Conservation (phyloP, 768 basidiomycete species). For the Trametes gibbosa region DNA sequence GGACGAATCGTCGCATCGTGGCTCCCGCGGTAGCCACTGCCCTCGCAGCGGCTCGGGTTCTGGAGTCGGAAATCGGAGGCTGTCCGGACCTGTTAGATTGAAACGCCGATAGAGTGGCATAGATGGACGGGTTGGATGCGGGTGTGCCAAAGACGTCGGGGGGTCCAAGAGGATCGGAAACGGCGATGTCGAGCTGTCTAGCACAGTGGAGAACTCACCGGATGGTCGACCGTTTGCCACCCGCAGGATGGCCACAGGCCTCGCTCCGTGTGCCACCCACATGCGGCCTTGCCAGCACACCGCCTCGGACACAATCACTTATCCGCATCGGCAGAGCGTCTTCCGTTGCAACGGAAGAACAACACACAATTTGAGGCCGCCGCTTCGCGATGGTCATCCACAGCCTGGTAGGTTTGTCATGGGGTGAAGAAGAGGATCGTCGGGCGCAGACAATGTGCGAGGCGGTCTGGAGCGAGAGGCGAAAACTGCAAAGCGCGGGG, state of each 20-base stretch:
- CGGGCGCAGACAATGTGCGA: constrained; percentile 2
- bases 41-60: neutral
- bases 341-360: constrained; percentile 1
- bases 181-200: neutral
- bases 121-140: neutral
- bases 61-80: neutral
- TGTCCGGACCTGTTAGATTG: neutral
- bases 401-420: constrained; percentile 2
- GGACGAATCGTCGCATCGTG: neutral
- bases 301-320: constrained; percentile 5
- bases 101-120: neutral
- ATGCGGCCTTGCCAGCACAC: constrained; percentile 8
- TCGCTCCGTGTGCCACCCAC: constrained; percentile 10
- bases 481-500: constrained; percentile 5
- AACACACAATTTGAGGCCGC: neutral
- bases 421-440: constrained; percentile 7
- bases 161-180: neutral
- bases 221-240: neutral
- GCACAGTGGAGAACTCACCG: neutral
- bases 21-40: neutral
- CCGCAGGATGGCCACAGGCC: neutral
- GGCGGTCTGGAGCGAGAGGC: constrained; percentile 4
- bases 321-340: neutral
- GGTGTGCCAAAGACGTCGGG: neutral
- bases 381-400: neutral